These are phyloP conservation scores for Lepiota venenata DNA, from an alignment of 768 basidiomycete genomes.

Conservation along the genomic window DNA sequence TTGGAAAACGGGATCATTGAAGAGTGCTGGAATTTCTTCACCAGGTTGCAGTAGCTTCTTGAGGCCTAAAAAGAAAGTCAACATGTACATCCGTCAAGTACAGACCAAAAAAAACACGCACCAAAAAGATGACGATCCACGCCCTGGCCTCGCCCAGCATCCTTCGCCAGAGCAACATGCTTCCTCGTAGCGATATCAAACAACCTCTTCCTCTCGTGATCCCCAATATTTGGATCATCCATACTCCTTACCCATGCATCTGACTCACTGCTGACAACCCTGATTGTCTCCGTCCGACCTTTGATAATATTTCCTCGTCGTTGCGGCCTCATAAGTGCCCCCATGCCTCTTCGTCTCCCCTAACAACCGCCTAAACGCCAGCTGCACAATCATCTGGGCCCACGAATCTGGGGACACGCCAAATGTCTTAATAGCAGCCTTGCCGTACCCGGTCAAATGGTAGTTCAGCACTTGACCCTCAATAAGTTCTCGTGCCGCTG, in stretches of 20 bases:
- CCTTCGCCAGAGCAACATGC: slow-evolving; percentile 64
- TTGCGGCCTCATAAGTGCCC: slow-evolving; percentile 92
- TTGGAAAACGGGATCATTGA: slow-evolving; percentile 68
- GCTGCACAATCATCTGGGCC: slow-evolving; percentile 90
- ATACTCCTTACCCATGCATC: slow-evolving; percentile 78
- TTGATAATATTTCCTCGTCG: slow-evolving; percentile 83
- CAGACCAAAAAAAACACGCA: slow-evolving; percentile 23
- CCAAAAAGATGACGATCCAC: slow-evolving; percentile 89
- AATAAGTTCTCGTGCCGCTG: slow-evolving; percentile 53
- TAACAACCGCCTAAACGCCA: slow-evolving; percentile 78
- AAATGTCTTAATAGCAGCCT: slow-evolving; percentile 80
- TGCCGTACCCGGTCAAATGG: slow-evolving; percentile 75
- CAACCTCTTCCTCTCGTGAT: slow-evolving; percentile 44
- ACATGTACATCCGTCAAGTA: neutral
- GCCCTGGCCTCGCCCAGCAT: slow-evolving; percentile 65
- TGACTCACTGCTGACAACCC: slow-evolving; percentile 74
- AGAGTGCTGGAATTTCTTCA: slow-evolving; percentile 67
- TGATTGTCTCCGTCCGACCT: slow-evolving; percentile 92
- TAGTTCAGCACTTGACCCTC: slow-evolving; percentile 62
- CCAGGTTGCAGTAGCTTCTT: slow-evolving; percentile 61
- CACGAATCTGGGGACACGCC: slow-evolving; percentile 93
- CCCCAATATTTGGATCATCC: slow-evolving; percentile 45
- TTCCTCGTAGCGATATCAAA: slow-evolving; percentile 60
- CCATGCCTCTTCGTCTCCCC: slow-evolving; percentile 53
- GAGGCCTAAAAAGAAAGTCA: slow-evolving; percentile 45